phyloP scores from a whole-genome alignment of 2,329 filamentous ascomycete species.

The Phyllosticta citriasiana region DNA sequence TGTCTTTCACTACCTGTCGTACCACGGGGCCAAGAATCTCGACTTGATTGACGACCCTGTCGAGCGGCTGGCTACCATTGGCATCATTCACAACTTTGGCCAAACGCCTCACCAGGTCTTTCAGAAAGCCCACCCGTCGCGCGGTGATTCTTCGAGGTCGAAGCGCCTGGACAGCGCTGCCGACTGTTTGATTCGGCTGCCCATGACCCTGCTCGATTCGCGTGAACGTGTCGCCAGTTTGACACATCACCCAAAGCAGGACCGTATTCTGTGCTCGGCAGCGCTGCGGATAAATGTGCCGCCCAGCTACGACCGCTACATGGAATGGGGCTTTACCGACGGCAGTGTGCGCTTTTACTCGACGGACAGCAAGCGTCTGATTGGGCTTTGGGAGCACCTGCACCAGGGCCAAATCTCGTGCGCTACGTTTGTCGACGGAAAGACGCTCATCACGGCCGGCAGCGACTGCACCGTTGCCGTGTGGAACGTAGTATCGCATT shows the following conservation, averaged over 20 bases:
- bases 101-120: conserved; percentile 97
- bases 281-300: conserved; percentile 81
- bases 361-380: conserved; percentile 68
- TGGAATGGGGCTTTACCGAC: conserved; percentile 95
- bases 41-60: conserved; percentile 84
- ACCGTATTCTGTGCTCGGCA: conserved; percentile 73
- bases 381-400: conserved; percentile 86
- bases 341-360: conserved; percentile 86
- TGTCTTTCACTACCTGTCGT: conserved; percentile 92
- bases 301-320: conserved; percentile 75
- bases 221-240: conserved; percentile 73
- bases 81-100: conserved; percentile 97
- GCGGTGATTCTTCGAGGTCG: conserved; percentile 57
- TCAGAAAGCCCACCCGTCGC: conserved; percentile 64
- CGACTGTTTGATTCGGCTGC: conserved; percentile 65
- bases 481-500: conserved; percentile 61
- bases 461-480: conserved; percentile 86
- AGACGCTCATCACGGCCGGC: conserved; percentile 82
- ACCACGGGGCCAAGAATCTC: conserved; percentile 84
- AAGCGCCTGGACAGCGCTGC: conserved; percentile 69
- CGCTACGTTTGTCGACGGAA: conserved; percentile 77
- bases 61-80: conserved; percentile 79
- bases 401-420: conserved; percentile 84
- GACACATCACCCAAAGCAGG: conserved; percentile 66
- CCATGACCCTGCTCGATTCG: conserved; percentile 65